These are phyloP conservation scores for Chalaropsis ovoidea DNA, from an alignment of 2,329 filamentous ascomycete genomes.

Conservation along the genomic window DNA sequence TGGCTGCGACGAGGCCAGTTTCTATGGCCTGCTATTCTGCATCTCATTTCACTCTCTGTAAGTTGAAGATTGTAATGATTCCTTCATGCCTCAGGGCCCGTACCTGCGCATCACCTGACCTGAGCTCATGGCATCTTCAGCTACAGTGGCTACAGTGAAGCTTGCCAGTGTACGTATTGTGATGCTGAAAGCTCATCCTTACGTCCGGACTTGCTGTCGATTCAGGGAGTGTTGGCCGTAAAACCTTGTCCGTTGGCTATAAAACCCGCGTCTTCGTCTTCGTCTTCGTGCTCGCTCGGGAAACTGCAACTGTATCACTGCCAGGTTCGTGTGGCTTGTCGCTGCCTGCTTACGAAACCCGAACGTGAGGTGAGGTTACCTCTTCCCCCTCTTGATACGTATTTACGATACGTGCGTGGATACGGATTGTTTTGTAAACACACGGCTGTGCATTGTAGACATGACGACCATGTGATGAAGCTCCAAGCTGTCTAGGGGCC, in stretches of 20 bases:
- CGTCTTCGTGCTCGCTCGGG: background rate
- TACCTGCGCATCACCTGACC: constrained; percentile 9
- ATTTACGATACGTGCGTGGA: background rate
- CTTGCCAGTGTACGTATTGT: background rate
- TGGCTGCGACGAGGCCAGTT: background rate
- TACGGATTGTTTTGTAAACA: constrained; percentile 1
- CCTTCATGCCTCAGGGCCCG: background rate
- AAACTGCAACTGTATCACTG: background rate
- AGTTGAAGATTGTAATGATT: background rate
- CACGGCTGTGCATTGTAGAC: constrained; percentile 6
- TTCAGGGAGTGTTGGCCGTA: too few relatives aligned
- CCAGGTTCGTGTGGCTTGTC: background rate
- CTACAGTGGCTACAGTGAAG: background rate
- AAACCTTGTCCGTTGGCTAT: too few relatives aligned
- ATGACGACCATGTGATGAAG: constrained; percentile 1
- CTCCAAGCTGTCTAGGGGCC: background rate
- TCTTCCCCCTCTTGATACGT: background rate
- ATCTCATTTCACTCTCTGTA: background rate
- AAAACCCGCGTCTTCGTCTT: background rate
- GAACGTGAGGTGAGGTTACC: background rate
- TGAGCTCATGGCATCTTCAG: background rate
- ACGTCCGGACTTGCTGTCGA: too few relatives aligned
- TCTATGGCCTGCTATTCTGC: background rate
- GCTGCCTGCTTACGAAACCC: background rate
- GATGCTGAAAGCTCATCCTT: background rate